phyloP scores from a whole-genome alignment of 345 rosid genomes.

The Gossypium turneri region DNA sequence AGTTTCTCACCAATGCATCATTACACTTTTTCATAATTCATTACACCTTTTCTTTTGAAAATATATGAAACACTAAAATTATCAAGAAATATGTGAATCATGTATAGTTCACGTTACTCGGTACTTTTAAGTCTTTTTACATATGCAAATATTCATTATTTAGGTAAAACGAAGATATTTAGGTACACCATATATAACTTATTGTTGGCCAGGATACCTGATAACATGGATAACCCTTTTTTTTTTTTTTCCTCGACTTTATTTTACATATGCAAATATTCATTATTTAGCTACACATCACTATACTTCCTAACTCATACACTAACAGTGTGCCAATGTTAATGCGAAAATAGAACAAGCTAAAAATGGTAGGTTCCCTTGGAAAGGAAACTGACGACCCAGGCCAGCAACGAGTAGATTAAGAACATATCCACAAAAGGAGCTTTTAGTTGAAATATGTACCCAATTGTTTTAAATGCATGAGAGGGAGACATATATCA shows the following conservation, averaged over 20 bases:
- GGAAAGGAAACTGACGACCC: no score
- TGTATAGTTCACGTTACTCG: not conserved
- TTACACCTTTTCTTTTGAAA: not conserved
- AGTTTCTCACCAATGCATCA: slow-evolving; percentile 5
- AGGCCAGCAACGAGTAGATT: no score
- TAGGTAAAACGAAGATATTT: not conserved
- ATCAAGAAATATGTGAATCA: not conserved
- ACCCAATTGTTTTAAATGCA: no score
- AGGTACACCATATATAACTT: no score
- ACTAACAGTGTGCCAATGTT: not conserved
- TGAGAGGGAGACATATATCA: no score
- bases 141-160: no score
- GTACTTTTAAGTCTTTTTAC: not conserved
- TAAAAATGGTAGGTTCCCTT: not conserved
- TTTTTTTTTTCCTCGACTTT: not conserved
- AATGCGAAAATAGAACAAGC: not conserved
- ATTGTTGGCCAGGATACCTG: no score
- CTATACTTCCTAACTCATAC: not conserved
- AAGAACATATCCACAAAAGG: no score
- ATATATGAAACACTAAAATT: not conserved
- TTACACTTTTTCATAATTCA: not conserved
- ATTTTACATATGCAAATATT: not conserved
- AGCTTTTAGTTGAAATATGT: no score
- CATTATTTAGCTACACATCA: not conserved
- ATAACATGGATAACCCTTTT: no score